Conservation (phyloP, 2,329 filamentous ascomycete genomes). For the Alternaria incomplexa region DNA sequence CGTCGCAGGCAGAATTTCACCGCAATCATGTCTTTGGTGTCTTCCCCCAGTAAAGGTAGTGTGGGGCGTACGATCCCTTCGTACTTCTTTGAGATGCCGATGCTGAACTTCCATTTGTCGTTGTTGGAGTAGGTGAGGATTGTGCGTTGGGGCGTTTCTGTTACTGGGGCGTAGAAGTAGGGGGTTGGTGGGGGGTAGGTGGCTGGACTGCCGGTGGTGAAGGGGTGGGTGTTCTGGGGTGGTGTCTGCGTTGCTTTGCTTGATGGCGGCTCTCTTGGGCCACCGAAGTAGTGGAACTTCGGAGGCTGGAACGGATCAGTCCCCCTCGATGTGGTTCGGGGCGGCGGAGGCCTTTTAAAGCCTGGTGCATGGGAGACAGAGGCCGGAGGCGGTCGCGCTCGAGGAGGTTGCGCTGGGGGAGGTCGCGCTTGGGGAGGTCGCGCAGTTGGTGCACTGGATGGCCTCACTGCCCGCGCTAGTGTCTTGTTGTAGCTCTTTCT, state of each 20-base stretch:
- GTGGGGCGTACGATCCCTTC: background rate
- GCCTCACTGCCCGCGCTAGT: background rate
- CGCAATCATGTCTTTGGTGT: background rate
- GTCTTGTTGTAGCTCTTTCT: background rate
- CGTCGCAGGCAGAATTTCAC: background rate
- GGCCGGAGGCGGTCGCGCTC: background rate
- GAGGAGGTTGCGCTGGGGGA: background rate
- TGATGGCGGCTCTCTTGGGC: background rate
- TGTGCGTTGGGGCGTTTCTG: background rate
- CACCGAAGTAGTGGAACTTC: background rate
- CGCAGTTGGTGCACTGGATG: background rate
- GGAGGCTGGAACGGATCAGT: background rate
- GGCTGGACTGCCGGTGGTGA: background rate
- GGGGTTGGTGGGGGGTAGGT: background rate
- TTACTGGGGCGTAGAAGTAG: background rate
- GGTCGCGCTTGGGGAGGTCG: background rate
- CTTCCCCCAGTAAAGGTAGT: background rate
- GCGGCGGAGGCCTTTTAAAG: background rate
- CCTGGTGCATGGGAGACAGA: background rate
- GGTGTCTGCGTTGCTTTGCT: background rate
- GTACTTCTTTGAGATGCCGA: background rate
- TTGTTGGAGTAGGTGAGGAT: constrained; percentile 3
- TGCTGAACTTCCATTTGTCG: constrained; percentile 1
- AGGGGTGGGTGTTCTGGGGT: background rate
- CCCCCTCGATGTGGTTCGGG: background rate